Conservation (phyloP, 306 rosid species). For the Cajanus cajan region DNA sequence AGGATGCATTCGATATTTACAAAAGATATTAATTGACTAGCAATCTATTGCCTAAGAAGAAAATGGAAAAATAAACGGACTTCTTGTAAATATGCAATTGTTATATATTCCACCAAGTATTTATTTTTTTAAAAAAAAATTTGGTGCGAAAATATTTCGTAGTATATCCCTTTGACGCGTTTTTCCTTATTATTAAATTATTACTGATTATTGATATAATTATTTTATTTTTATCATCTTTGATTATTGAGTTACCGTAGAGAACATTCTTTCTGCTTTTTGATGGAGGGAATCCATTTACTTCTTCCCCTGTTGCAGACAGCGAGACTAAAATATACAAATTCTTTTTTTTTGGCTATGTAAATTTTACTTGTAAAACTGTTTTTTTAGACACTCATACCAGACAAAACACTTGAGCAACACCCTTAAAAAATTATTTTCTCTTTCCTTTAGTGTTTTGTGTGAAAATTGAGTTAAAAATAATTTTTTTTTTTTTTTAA, state of each 20-base stretch:
- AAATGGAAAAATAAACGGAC: background rate
- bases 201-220: too few species aligned
- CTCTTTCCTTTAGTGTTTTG: too few species aligned
- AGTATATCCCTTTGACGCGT: too few species aligned
- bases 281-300: background rate
- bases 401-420: too few species aligned
- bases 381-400: too few species aligned
- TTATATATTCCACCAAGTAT: background rate
- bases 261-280: background rate
- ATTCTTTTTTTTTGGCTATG: too few species aligned
- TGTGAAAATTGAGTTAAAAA: too few species aligned
- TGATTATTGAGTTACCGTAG: background rate
- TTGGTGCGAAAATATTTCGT: background rate
- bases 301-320: background rate
- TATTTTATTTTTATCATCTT: background rate
- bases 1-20: background rate
- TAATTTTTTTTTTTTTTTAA: too few species aligned
- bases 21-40: background rate
- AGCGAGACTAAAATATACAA: background rate
- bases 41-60: background rate
- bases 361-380: too few species aligned
- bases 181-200: too few species aligned
- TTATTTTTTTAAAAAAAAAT: background rate
- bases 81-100: background rate
- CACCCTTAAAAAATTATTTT: too few species aligned